Percentiles rank a stretch among this genome's conserved stretches.
Conservation (phyloP, 306 rosid species). For the Glycine tomentella region DNA sequence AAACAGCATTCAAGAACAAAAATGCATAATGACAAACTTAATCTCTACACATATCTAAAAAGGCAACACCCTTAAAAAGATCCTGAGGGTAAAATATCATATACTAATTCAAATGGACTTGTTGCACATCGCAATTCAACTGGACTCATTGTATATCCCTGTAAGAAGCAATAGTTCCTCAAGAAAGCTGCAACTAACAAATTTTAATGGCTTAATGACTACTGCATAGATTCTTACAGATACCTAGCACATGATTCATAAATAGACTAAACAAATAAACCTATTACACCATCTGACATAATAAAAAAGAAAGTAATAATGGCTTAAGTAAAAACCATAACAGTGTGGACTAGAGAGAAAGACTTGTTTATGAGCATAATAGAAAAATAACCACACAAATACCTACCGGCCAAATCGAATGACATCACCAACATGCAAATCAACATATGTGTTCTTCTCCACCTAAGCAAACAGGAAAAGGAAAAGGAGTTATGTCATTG, state of each 20-base stretch:
- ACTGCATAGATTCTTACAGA: slow-evolving; percentile 1
- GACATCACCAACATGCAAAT: slow-evolving; percentile 93
- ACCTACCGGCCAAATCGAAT: slow-evolving; percentile 92
- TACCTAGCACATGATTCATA: slow-evolving; percentile 9
- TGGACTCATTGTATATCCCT: neutral
- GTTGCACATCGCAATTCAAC: neutral
- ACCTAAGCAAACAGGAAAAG: slow-evolving; percentile 63
- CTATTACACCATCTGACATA: slow-evolving; percentile 23
- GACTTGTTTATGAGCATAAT: slow-evolving; percentile 18
- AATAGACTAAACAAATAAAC: slow-evolving; percentile 26
- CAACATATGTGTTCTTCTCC: slow-evolving; percentile 69
- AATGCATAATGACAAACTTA: neutral
- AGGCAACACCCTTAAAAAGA: neutral
- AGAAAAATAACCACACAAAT: slow-evolving; percentile 33
- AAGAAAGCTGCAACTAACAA: slow-evolving; percentile 23
- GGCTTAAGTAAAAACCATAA: neutral
- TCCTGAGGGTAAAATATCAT: slow-evolving; percentile 15
- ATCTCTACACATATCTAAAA: slow-evolving; percentile 18
- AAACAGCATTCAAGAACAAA: neutral
- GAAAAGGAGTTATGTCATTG: slow-evolving; percentile 25
- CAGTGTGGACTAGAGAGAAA: slow-evolving; percentile 28
- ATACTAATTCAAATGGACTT: slow-evolving; percentile 12
- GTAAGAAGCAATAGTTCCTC: slow-evolving; percentile 14
- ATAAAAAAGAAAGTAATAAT: slow-evolving; percentile 18
- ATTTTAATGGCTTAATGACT: slow-evolving; percentile 19